Percentiles rank a stretch among this genome's conserved stretches.
These are phyloP conservation scores for Colletotrichum destructivum DNA, from an alignment of 2,329 filamentous ascomycete species.

Conservation along the genomic window DNA sequence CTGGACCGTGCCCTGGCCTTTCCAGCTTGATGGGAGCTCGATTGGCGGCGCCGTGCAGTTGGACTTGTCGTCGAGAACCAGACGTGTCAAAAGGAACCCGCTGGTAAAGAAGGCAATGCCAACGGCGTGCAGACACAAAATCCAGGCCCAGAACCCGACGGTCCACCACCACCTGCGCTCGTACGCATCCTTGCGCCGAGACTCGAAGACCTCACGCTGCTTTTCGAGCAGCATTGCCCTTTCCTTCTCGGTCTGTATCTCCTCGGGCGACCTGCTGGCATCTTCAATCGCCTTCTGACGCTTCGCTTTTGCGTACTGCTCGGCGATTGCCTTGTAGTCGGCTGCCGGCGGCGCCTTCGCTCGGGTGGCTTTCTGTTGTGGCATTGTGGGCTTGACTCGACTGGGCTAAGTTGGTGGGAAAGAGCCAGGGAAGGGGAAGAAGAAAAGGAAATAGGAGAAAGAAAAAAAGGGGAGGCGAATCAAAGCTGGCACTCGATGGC, in stretches of 20 bases:
- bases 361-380: slow-evolving; percentile 37
- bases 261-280: slow-evolving; percentile 49
- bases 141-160: slow-evolving; percentile 77
- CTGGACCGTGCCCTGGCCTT: slow-evolving; percentile 60
- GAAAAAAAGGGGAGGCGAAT: slow-evolving; percentile 29
- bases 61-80: slow-evolving; percentile 84
- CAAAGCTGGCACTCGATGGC: slow-evolving; percentile 36
- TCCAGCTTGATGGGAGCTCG: slow-evolving; percentile 57
- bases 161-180: slow-evolving; percentile 71
- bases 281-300: slow-evolving; percentile 62
- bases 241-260: slow-evolving; percentile 48
- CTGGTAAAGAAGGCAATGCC: slow-evolving; percentile 95
- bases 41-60: slow-evolving; percentile 79
- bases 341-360: slow-evolving; percentile 44
- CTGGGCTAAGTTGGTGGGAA: neutral
- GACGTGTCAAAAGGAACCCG: slow-evolving; percentile 91
- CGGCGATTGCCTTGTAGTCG: slow-evolving; percentile 68
- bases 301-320: slow-evolving; percentile 69
- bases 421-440: too few relatives aligned
- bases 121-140: slow-evolving; percentile 81
- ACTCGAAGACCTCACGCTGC: slow-evolving; percentile 64
- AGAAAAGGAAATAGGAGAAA: slow-evolving; percentile 25
- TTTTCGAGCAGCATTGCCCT: slow-evolving; percentile 58
- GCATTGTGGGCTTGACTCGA: slow-evolving; percentile 31
- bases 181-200: slow-evolving; percentile 63